Conservation (phyloP, 352 stramenopile genomes). For the Phytopythium montanum region DNA sequence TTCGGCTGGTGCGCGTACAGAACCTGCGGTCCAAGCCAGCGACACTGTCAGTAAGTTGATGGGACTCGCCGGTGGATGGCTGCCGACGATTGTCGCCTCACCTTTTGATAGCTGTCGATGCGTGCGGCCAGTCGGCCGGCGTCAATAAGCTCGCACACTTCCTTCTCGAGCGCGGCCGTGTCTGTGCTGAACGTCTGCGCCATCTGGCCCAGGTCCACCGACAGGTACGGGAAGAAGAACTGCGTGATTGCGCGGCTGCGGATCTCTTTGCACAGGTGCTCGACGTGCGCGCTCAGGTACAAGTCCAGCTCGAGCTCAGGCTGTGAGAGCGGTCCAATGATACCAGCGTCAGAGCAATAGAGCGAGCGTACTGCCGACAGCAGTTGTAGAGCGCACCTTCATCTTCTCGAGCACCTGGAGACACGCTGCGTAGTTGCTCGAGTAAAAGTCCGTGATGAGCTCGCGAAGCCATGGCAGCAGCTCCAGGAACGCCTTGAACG, state of each 20-base stretch:
- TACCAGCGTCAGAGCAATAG: neutral
- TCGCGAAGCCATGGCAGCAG: slow-evolving; percentile 84
- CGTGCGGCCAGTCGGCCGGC: slow-evolving; percentile 69
- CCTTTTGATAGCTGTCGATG: slow-evolving; percentile 89
- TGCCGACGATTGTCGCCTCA: slow-evolving; percentile 12
- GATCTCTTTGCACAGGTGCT: slow-evolving; percentile 77
- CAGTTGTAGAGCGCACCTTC: slow-evolving; percentile 32
- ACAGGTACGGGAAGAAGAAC: slow-evolving; percentile 88
- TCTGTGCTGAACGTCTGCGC: slow-evolving; percentile 78
- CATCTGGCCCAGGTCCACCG: slow-evolving; percentile 85
- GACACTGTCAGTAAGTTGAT: neutral
- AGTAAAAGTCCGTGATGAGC: slow-evolving; percentile 87
- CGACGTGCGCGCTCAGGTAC: slow-evolving; percentile 73
- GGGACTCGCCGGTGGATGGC: neutral
- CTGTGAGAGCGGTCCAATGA: slow-evolving; percentile 16
- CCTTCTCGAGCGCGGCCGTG: slow-evolving; percentile 58
- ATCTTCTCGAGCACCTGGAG: slow-evolving; percentile 71
- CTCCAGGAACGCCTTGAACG: slow-evolving; percentile 88
- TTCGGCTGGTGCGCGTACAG: slow-evolving; percentile 79
- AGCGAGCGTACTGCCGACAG: too few species aligned
- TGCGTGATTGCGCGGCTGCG: slow-evolving; percentile 83
- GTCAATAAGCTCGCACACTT: slow-evolving; percentile 76
- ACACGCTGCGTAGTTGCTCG: slow-evolving; percentile 82
- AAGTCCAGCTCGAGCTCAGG: slow-evolving; percentile 76
- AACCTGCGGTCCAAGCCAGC: slow-evolving; percentile 29